These are phyloP conservation scores for Peniophora sp. DNA, from an alignment of 1,284 basidiomycete species.

Conservation along the genomic window DNA sequence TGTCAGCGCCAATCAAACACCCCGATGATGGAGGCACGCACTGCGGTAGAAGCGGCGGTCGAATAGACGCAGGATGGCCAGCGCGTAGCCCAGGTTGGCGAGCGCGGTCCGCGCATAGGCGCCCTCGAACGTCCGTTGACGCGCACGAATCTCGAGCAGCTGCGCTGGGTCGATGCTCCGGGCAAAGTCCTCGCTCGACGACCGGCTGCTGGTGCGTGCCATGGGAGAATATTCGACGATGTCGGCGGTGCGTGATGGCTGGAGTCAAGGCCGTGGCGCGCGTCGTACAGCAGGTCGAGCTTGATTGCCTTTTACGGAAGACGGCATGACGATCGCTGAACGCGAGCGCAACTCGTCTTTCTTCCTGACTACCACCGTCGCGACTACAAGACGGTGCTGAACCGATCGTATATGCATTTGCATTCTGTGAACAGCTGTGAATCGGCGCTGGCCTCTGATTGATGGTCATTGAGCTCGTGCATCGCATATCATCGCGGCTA, in stretches of 20 bases:
- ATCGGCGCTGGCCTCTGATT: too few relatives aligned
- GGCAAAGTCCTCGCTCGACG: not conserved
- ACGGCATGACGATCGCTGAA: not conserved
- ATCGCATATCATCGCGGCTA: not conserved
- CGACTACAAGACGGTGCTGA: too few relatives aligned
- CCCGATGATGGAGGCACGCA: constrained; percentile 22
- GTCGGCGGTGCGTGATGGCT: not conserved
- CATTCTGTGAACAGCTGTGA: too few relatives aligned
- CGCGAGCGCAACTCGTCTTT: not conserved
- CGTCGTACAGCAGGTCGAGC: not conserved
- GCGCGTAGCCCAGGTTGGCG: constrained; percentile 64
- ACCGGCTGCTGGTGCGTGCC: not conserved
- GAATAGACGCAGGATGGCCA: constrained; percentile 72
- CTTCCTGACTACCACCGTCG: too few relatives aligned
- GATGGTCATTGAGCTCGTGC: too few relatives aligned
- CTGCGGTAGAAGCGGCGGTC: constrained; percentile 63
- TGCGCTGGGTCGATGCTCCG: not conserved
- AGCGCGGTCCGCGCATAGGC: constrained; percentile 75
- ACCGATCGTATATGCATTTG: too few relatives aligned
- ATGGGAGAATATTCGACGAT: not conserved
- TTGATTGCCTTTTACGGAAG: not conserved
- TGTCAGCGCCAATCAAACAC: not conserved
- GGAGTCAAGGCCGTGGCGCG: not conserved
- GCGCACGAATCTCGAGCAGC: constrained; percentile 61
- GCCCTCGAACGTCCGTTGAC: constrained; percentile 75